Evolutionary conservation across 768 basidiomycete species (phyloP).

Genomic region (Rhizopogon vinicolor): DNA sequence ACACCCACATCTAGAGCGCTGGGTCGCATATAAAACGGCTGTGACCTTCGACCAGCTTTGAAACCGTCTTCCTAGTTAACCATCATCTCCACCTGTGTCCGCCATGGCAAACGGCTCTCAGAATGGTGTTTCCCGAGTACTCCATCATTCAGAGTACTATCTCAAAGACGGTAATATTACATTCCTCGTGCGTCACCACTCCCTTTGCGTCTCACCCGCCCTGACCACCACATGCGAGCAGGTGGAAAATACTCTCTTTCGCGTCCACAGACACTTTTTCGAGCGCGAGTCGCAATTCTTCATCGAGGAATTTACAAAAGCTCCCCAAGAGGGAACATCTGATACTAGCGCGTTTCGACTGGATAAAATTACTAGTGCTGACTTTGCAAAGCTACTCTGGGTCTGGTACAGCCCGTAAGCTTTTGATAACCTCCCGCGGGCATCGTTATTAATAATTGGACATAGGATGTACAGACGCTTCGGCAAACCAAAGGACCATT

Average conservation of each 20-base stretch:
- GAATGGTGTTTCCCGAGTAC: background rate
- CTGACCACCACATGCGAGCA: background rate
- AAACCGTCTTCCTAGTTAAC: background rate
- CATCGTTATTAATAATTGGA: background rate
- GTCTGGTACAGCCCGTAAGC: slow-evolving; percentile 53
- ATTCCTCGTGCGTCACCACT: background rate
- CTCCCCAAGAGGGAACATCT: background rate
- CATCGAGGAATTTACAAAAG: slow-evolving; percentile 13
- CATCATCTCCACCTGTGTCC: background rate
- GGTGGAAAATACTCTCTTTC: background rate
- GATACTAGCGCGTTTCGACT: slow-evolving; percentile 2
- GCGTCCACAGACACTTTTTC: slow-evolving; percentile 11
- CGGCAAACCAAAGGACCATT: slow-evolving; percentile 42
- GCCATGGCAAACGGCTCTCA: background rate
- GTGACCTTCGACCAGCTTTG: background rate
- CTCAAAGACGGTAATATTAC: background rate
- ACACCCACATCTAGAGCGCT: background rate
- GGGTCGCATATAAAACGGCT: background rate
- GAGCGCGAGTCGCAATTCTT: slow-evolving; percentile 31
- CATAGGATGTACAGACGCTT: slow-evolving; percentile 51
- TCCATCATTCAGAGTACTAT: background rate
- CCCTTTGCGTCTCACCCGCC: too few species aligned
- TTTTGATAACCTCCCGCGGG: background rate
- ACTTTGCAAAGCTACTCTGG: slow-evolving; percentile 47
- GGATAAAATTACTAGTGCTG: slow-evolving; percentile 22